Percentiles rank a stretch among this genome's conserved stretches.
phyloP scores from a whole-genome alignment of 2,329 filamentous ascomycete species.

The Penicillium thymicola region DNA sequence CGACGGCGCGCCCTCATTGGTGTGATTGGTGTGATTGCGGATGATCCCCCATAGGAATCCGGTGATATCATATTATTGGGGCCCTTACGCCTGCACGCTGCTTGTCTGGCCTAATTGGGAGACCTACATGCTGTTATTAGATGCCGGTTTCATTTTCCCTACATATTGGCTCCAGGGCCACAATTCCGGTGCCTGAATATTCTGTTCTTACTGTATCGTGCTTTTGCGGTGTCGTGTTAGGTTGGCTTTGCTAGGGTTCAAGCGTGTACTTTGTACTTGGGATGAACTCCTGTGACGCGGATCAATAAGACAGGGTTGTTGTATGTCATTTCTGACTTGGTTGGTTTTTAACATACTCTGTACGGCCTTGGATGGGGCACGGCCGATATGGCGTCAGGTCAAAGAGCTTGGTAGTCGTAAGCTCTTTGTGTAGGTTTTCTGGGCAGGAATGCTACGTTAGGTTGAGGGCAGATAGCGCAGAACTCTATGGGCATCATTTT shows the following conservation, averaged over 20 bases:
- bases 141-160: constrained; percentile 1
- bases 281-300: neutral
- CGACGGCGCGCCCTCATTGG: neutral
- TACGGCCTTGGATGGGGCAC: neutral
- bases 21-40: neutral
- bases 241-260: neutral
- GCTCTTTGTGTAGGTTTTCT: neutral
- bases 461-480: neutral
- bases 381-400: neutral
- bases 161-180: neutral
- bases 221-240: neutral
- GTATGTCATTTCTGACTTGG: neutral
- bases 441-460: neutral
- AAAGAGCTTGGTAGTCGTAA: neutral
- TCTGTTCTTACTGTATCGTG: neutral
- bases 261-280: neutral
- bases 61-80: constrained; percentile 9
- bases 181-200: neutral
- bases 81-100: constrained; percentile 3
- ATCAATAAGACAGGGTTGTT: neutral
- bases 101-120: neutral
- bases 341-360: neutral
- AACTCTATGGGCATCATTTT: neutral
- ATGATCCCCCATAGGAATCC: neutral
- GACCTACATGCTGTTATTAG: constrained; percentile 1